These are phyloP conservation scores for Gentiana dahurica DNA, from an alignment of 257 asterid species.

Conservation along the genomic window DNA sequence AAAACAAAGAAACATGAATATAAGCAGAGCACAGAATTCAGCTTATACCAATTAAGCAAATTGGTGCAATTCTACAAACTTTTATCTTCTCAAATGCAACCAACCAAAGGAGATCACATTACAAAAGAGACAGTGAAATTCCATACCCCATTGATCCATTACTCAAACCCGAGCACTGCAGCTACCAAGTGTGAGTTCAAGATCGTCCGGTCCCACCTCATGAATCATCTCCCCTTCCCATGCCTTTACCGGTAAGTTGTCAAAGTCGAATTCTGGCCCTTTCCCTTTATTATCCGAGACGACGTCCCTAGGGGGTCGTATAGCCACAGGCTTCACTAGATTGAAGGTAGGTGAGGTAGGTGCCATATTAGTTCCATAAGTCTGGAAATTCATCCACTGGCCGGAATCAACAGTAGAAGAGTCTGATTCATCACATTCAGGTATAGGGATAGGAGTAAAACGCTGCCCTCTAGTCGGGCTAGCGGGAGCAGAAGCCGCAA, in stretches of 20 bases:
- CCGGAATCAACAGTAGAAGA: slow-evolving; percentile 77
- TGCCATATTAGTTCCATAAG: slow-evolving; percentile 29
- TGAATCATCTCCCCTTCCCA: slow-evolving; percentile 99
- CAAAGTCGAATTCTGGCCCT: slow-evolving; percentile 51
- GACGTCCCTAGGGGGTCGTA: slow-evolving; percentile 25
- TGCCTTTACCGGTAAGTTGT: slow-evolving; percentile 58
- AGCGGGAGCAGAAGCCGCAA: slow-evolving; percentile 92
- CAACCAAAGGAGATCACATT: no score
- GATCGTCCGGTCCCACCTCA: slow-evolving; percentile 85
- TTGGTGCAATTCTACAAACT: no score
- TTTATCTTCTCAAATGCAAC: no score
- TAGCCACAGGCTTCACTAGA: slow-evolving; percentile 54
- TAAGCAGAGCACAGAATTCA: background rate
- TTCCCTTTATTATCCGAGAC: slow-evolving; percentile 59
- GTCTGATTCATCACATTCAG: slow-evolving; percentile 94
- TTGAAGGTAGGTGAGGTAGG: slow-evolving; percentile 89
- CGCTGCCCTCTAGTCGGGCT: slow-evolving; percentile 80
- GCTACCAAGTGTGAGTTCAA: slow-evolving; percentile 78
- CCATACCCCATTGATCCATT: background rate
- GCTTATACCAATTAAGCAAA: background rate
- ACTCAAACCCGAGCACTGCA: slow-evolving; percentile 22
- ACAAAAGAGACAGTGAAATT: background rate
- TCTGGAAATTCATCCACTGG: slow-evolving; percentile 89
- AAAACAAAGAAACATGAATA: slow-evolving; percentile 1
- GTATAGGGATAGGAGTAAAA: slow-evolving; percentile 78